phyloP scores from a whole-genome alignment of 2,329 filamentous ascomycete genomes.

The Neonectria neomacrospora region DNA sequence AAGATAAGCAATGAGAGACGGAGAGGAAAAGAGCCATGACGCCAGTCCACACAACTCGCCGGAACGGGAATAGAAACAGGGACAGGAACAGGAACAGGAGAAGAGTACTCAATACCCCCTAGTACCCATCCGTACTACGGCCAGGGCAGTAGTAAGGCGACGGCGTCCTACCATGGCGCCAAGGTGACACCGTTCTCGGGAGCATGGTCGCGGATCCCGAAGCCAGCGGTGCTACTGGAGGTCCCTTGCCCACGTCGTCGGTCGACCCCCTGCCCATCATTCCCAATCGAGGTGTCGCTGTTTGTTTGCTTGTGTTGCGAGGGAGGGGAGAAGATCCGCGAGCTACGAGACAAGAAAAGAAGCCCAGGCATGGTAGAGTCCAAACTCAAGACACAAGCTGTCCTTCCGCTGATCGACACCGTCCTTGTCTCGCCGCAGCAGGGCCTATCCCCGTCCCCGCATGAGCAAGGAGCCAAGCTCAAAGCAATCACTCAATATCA shows the following conservation, averaged over 20 bases:
- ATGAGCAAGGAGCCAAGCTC: constrained; percentile 15
- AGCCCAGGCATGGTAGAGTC: not conserved
- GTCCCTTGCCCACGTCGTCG: not conserved
- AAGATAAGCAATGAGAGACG: not conserved
- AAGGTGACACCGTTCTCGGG: constrained; percentile 18
- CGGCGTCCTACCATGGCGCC: constrained; percentile 25
- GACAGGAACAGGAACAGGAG: not conserved
- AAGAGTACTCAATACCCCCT: not conserved
- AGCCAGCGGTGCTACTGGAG: constrained; percentile 8
- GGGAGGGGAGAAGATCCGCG: not conserved
- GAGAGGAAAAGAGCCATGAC: constrained; percentile 3
- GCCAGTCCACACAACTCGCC: not conserved
- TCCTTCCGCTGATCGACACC: constrained; percentile 5
- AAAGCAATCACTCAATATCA: constrained; percentile 13
- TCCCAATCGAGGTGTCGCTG: not conserved
- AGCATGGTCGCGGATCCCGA: constrained; percentile 21
- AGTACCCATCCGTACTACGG: not conserved
- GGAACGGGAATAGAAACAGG: not conserved
- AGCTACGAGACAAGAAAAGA: not conserved
- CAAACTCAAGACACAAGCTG: not conserved
- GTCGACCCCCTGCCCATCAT: not conserved
- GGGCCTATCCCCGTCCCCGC: constrained; percentile 20
- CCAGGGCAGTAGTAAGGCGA: constrained; percentile 11
- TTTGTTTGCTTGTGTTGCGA: not conserved
- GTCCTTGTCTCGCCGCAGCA: constrained; percentile 5